Conservation (phyloP, 2,329 filamentous ascomycete species). For the Penicillium sp. region DNA sequence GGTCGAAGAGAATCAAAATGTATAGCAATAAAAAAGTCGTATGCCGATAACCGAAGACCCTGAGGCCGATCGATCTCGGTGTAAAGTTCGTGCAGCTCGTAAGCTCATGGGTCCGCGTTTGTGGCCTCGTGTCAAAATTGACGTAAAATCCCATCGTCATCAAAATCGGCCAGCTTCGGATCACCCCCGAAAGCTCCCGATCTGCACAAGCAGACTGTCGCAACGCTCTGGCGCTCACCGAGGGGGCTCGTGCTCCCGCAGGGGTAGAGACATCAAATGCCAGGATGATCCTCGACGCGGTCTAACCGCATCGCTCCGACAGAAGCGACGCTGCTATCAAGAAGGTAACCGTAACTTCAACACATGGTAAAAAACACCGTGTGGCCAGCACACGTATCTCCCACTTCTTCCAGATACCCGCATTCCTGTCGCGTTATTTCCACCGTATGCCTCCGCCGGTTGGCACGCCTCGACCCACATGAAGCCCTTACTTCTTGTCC, state of each 20-base stretch:
- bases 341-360: slow-evolving; percentile 9
- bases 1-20: slow-evolving; percentile 13
- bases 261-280: slow-evolving; percentile 1
- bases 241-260: neutral
- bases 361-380: slow-evolving; percentile 19
- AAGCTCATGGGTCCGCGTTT: slow-evolving; percentile 30
- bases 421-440: slow-evolving; percentile 10
- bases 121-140: slow-evolving; percentile 25
- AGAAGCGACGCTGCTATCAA: slow-evolving; percentile 8
- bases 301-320: slow-evolving; percentile 12
- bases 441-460: neutral
- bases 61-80: slow-evolving; percentile 14
- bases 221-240: neutral
- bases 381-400: slow-evolving; percentile 23
- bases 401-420: slow-evolving; percentile 11
- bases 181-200: neutral
- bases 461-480: neutral
- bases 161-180: slow-evolving; percentile 3
- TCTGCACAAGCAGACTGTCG: neutral
- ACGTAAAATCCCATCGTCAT: slow-evolving; percentile 11
- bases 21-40: slow-evolving; percentile 17
- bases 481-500: slow-evolving; percentile 22
- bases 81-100: slow-evolving; percentile 30
- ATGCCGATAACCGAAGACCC: slow-evolving; percentile 10
- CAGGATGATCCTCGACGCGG: slow-evolving; percentile 1